Percentiles rank a stretch among this genome's conserved stretches.
Evolutionary conservation across 1,139 yeast species (phyloP).

Genomic region (Candida mesenterica): DNA sequence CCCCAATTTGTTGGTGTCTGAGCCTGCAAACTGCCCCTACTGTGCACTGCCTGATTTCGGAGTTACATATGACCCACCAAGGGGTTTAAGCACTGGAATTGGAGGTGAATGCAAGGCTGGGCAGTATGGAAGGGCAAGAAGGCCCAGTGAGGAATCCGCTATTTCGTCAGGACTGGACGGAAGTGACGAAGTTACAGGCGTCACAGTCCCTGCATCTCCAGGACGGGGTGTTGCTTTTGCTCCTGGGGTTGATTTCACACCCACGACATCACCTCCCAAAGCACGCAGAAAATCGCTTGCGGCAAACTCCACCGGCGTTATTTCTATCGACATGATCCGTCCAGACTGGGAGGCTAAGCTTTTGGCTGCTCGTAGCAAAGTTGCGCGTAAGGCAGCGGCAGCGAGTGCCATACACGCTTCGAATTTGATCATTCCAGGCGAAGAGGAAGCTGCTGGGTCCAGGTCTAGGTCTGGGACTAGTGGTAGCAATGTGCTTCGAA

Average conservation of each 20-base stretch:
- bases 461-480: constrained; percentile 1
- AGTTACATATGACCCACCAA: constrained; percentile 69
- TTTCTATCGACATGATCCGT: constrained; percentile 76
- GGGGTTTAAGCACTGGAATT: constrained; percentile 53
- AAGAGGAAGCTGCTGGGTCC: constrained; percentile 22
- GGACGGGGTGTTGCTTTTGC: not conserved
- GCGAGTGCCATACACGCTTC: constrained; percentile 93
- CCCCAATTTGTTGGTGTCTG: constrained; percentile 73
- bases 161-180: constrained; percentile 11
- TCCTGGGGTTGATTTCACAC: not conserved
- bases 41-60: constrained; percentile 90
- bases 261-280: too few relatives aligned
- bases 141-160: constrained; percentile 1
- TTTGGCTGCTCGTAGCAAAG: constrained; percentile 65
- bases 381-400: constrained; percentile 87
- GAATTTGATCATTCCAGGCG: constrained; percentile 47
- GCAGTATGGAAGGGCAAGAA: constrained; percentile 6
- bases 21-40: constrained; percentile 89
- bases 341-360: constrained; percentile 91
- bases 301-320: constrained; percentile 61
- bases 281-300: constrained; percentile 48
- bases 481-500: constrained; percentile 14
- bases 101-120: constrained; percentile 32
- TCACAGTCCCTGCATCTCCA: not conserved
- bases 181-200: not conserved